Percentiles rank a stretch among this genome's conserved stretches.
Evolutionary conservation across 177 flowering plant species (phyloP).

Genomic region (Telopea speciosissima): DNA sequence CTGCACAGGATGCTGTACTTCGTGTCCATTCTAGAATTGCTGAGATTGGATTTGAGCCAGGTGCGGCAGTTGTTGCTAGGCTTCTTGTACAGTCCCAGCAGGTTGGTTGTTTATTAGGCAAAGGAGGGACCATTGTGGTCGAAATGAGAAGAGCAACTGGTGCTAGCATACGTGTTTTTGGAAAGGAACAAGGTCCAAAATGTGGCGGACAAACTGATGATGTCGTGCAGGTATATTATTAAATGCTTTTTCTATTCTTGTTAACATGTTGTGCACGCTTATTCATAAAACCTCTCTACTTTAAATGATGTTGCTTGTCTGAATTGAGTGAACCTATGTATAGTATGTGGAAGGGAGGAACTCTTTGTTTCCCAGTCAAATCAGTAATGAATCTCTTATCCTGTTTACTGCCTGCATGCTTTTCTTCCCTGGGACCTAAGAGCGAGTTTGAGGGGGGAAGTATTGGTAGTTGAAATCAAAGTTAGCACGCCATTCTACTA

Average conservation of each 20-base stretch:
- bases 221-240: conserved; percentile 46
- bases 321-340: no score
- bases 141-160: conserved; percentile 60
- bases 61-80: conserved; percentile 42
- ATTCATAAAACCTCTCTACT: not conserved
- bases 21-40: conserved; percentile 45
- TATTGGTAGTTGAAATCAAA: no score
- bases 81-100: conserved; percentile 58
- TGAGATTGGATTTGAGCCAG: conserved; percentile 43
- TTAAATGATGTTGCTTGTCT: not conserved
- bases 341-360: no score
- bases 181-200: conserved; percentile 37
- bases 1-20: conserved; percentile 56
- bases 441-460: no score
- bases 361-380: no score
- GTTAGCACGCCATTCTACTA: no score
- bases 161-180: conserved; percentile 44
- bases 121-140: conserved; percentile 45
- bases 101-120: conserved; percentile 56
- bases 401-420: no score
- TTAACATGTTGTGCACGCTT: no score
- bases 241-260: not conserved
- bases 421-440: no score
- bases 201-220: conserved; percentile 35
- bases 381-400: no score